Base-by-base conservation (phyloP, 108 stramenopile species). In the Skeletonema menzelii region DNA sequence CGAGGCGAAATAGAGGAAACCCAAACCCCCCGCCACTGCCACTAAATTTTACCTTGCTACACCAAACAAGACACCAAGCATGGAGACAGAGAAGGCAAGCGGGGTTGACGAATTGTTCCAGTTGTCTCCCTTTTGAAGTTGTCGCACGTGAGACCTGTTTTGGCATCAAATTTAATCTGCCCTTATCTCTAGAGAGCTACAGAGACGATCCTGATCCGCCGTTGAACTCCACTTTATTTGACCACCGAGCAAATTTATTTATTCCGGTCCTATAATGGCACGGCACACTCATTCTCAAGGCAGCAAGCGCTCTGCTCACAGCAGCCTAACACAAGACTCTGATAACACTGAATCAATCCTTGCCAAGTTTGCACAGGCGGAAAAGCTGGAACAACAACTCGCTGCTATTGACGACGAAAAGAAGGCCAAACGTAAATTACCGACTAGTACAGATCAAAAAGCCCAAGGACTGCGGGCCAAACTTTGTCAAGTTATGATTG, bases 401-500 rank as follows among this genome's bases (percentile, higher is more conserved):
- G 61, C 72, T 11, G 26, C 47, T n/a, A 15, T 80, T 1, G 30
- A 60, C 27, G 34, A 27, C 37, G 49, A 53, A 5, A 63, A 65
- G 27, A 69, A 69, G 31, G 19, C 62, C 27, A 69, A 63, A 27
- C 28, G 66, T 0, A 46, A 40, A 42, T 17, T 28, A 5, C 32
- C 57, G 2, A 7, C 74, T 35, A n/a, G 37, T 15, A 12, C 27
- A 0, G 75, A 81, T 42, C 57, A 64, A 53, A 80, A 79, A 65
- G 56, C 59, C 15, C 49, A 63, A 4, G 70, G 59, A 3, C 37
- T 90, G 7, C 82, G 90, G 20, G 58, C 76, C 6, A 71, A 83
- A 42, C 76, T 92, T 8, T 95, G 93, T 67, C 85, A 89, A 59
- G 56, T 86, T 27, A 60, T 90, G 0, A 83, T 78, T 63, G 90